phyloP scores from a whole-genome alignment of 345 rosid species.

The Eucalyptus grandis region DNA sequence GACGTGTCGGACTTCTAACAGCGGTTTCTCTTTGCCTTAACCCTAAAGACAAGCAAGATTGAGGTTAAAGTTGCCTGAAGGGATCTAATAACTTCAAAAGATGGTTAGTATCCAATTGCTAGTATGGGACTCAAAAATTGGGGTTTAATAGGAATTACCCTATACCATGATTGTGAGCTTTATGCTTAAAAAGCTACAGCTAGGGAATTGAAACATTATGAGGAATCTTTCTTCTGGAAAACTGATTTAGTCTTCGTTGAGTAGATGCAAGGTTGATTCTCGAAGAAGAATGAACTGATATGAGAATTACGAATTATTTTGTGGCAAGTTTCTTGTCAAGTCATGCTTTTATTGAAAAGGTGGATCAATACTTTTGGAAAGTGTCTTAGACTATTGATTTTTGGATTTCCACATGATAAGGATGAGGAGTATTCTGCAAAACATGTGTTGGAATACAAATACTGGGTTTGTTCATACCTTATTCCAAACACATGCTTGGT shows the following conservation, averaged over 20 bases:
- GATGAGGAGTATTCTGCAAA: not conserved
- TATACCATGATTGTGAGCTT: not conserved
- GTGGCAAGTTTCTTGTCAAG: not conserved
- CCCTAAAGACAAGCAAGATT: not conserved
- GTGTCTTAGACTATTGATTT: not conserved
- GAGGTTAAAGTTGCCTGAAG: not conserved
- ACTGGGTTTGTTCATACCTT: not conserved
- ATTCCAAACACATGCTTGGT: not conserved
- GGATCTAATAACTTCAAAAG: not conserved
- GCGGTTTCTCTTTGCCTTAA: not conserved
- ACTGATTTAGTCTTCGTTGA: not conserved
- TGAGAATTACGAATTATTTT: not conserved
- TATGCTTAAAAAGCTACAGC: not conserved
- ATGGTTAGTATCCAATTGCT: not conserved
- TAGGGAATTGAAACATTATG: not conserved
- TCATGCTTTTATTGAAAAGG: not conserved
- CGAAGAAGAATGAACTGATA: not conserved
- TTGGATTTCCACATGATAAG: not conserved
- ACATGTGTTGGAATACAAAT: not conserved
- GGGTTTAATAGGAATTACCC: not conserved
- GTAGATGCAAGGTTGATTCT: not conserved
- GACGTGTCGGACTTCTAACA: not conserved
- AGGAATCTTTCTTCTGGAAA: not conserved
- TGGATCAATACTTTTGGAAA: not conserved
- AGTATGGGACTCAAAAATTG: not conserved